Base-by-base conservation (phyloP, 2,329 filamentous ascomycete species). In the Fusarium sp. region DNA sequence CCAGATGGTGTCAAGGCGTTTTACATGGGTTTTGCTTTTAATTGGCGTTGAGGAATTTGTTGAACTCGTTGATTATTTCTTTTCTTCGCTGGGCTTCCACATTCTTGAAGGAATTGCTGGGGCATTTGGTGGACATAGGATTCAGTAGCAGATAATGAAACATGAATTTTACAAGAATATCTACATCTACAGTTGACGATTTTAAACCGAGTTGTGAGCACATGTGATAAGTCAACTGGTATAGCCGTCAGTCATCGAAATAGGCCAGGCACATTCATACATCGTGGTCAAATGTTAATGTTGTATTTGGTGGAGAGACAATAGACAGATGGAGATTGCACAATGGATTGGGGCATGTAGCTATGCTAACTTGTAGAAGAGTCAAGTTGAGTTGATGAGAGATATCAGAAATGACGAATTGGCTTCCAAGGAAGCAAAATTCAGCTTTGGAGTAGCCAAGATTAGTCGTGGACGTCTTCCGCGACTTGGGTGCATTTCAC, bases 1-100 rank as follows among this genome's bases (percentile, higher is more conserved):
- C 22, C 37, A 26, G 37, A 44, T 15, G 56, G 66, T 50, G 43
- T 51, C 43, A 24, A 11, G 62, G 67, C 57, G 66, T 60, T 69
- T 69, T 52, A 40, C 32, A 50, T 37, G 35, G 45, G 32, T 43
- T 20, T 28, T 40, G 50, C 19, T 37, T 33, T 58, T 45, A 39
- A 19, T 30, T 44, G 62, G 66, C 28, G 43, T 53, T 59, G 35
- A 28, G 60, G 41, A 28, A 52, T 39, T 40, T 57, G 20, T 39
- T 40, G 20, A 30, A 40, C 57, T 28, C 15, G 35, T 33, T 48
- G 10, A 28, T 46, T 41, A 26, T 49, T 13, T 45, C 26, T 55
- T 49, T 35, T 26, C 51, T 49, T 62, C 20, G 43, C 37, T 24
- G 47, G 35, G 43, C 43, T 48, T 56, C 17, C 44, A 53, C 30